phyloP scores from a whole-genome alignment of 495 filamentous ascomycete genomes.

The Daldinia grandis region DNA sequence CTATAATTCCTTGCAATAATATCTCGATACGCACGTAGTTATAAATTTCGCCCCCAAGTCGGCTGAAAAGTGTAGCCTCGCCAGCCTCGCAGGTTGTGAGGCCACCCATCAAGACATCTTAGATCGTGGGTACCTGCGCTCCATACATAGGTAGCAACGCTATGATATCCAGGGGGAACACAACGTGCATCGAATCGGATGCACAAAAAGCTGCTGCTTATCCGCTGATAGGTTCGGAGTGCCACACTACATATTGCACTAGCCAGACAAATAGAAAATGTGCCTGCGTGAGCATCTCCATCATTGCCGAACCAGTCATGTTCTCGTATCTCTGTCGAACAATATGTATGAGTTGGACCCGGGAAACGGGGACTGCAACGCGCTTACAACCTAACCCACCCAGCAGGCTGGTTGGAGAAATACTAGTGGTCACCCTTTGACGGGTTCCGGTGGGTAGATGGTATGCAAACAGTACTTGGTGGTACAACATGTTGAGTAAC shows the following conservation, averaged over 20 bases:
- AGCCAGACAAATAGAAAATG: slow-evolving; percentile 32
- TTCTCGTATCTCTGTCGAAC: slow-evolving; percentile 29
- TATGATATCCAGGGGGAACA: slow-evolving; percentile 14
- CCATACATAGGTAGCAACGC: slow-evolving; percentile 20
- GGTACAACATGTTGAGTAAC: background rate
- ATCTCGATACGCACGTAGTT: slow-evolving; percentile 19
- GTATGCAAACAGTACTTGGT: slow-evolving; percentile 2
- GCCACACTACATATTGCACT: slow-evolving; percentile 10
- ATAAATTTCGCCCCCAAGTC: slow-evolving; percentile 24
- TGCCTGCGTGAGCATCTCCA: slow-evolving; percentile 37
- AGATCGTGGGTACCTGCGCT: slow-evolving; percentile 28
- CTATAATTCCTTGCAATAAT: background rate
- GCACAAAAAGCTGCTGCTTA: slow-evolving; percentile 5
- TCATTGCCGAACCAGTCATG: slow-evolving; percentile 35
- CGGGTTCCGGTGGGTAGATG: background rate
- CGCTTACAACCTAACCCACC: slow-evolving; percentile 23
- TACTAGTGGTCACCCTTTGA: slow-evolving; percentile 15
- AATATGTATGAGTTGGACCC: slow-evolving; percentile 31
- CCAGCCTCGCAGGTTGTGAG: slow-evolving; percentile 38
- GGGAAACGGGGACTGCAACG: slow-evolving; percentile 34
- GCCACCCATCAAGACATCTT: slow-evolving; percentile 40
- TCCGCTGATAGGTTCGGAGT: slow-evolving; percentile 24
- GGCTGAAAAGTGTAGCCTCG: slow-evolving; percentile 23
- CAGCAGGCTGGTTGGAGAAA: slow-evolving; percentile 7
- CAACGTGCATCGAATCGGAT: slow-evolving; percentile 30